A percentile compares a stretch with the other conserved stretches of the same genome.
phyloP scores from a whole-genome alignment of 2,329 filamentous ascomycete genomes.

The Aureobasidium sp. region DNA sequence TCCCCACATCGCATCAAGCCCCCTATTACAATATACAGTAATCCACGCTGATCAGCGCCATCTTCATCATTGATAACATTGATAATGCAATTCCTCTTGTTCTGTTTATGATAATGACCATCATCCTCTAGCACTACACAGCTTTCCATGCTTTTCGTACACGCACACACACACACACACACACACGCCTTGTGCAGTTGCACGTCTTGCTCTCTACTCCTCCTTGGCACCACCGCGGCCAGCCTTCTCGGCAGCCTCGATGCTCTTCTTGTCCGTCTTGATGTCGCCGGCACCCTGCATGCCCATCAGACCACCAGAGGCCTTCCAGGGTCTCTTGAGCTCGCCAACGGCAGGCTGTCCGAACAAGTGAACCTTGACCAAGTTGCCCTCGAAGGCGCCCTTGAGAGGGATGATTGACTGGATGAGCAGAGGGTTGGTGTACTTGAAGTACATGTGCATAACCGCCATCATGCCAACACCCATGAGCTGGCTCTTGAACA shows the following conservation, averaged over 20 bases:
- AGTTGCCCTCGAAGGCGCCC: slow-evolving; percentile 87
- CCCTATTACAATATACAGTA: neutral
- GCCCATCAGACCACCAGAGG: slow-evolving; percentile 71
- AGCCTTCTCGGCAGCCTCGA: slow-evolving; percentile 46
- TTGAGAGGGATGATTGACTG: slow-evolving; percentile 98
- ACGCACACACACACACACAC: neutral
- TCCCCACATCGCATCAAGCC: neutral
- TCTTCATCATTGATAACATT: no score
- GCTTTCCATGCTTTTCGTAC: no score
- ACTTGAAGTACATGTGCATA: slow-evolving; percentile 99
- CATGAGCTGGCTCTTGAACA: slow-evolving; percentile 90
- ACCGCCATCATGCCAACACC: slow-evolving; percentile 96
- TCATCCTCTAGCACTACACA: no score
- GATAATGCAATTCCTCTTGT: no score
- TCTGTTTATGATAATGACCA: no score
- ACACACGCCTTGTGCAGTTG: neutral
- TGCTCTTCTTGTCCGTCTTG: slow-evolving; percentile 70
- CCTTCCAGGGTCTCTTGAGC: slow-evolving; percentile 94
- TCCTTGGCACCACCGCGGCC: slow-evolving; percentile 47
- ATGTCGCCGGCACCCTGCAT: slow-evolving; percentile 59
- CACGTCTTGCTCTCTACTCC: slow-evolving; percentile 33
- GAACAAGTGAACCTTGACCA: slow-evolving; percentile 91
- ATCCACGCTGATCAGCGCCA: no score
- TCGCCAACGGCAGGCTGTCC: slow-evolving; percentile 83
- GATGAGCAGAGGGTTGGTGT: slow-evolving; percentile 98